A percentile compares a stretch with the other conserved stretches of the same genome.
Evolutionary conservation across 2,329 filamentous ascomycete species (phyloP).

Genomic region (Aspergillus caelatus): DNA sequence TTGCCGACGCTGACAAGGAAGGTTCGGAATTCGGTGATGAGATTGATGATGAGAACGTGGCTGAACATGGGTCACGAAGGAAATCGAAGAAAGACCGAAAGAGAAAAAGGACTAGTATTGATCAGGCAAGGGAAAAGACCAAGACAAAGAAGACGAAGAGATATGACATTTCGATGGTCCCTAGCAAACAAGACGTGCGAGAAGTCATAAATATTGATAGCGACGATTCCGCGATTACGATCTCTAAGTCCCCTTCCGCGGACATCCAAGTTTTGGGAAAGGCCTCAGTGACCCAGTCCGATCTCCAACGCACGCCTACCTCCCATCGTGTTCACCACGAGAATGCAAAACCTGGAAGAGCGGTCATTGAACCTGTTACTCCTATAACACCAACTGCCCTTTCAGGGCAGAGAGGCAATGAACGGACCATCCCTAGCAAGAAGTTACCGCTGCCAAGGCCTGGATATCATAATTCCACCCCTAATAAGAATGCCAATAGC

Average conservation of each 20-base stretch:
- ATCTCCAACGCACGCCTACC: not conserved
- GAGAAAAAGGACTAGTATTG: not conserved
- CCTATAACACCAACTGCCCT: not conserved
- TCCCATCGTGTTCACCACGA: not conserved
- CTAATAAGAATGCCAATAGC: not conserved
- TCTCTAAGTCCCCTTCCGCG: not conserved
- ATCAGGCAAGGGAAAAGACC: not conserved
- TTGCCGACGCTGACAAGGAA: conserved; percentile 4
- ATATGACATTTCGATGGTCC: not conserved
- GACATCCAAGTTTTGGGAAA: not conserved
- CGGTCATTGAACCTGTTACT: not conserved
- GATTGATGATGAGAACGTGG: conserved; percentile 18
- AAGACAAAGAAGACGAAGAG: not conserved
- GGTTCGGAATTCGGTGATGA: conserved; percentile 27
- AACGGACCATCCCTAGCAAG: not conserved
- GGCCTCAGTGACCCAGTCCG: not conserved
- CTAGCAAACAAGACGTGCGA: not conserved
- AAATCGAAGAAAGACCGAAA: conserved; percentile 9
- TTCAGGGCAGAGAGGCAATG: not conserved
- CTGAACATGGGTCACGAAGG: not conserved
- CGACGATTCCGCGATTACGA: not conserved
- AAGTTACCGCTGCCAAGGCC: not conserved
- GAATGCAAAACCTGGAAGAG: not conserved
- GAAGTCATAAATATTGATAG: not conserved
- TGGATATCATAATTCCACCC: not conserved